A percentile compares a stretch with the other conserved stretches of the same genome.
Conservation (phyloP, 106 monocot genomes). For the Chionographis japonica region DNA sequence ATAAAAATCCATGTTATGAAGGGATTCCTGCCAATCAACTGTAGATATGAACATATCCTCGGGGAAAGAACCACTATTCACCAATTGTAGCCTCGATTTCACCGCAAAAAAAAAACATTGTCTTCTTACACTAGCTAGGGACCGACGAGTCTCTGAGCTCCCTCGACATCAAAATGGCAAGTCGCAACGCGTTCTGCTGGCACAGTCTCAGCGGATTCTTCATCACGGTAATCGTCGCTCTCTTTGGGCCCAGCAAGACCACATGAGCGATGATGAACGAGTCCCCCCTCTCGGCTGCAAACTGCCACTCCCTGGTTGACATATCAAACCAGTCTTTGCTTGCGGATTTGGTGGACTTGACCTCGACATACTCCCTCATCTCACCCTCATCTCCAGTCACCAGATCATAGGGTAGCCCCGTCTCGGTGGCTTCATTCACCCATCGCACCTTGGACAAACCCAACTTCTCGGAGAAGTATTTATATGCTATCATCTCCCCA, state of each 20-base stretch:
- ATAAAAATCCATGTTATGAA: no score
- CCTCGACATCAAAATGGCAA: constrained; percentile 66
- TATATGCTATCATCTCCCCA: constrained; percentile 68
- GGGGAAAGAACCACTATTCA: no score
- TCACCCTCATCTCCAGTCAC: constrained; percentile 34
- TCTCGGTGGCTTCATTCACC: constrained; percentile 81
- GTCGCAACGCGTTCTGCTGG: constrained; percentile 45
- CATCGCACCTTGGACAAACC: constrained; percentile 54
- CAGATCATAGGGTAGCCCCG: constrained; percentile 90
- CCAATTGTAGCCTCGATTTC: no score
- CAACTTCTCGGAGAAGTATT: constrained; percentile 57
- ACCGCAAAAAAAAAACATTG: no score
- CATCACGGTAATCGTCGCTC: constrained; percentile 51
- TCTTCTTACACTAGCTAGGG: no score
- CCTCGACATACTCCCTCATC: constrained; percentile 65
- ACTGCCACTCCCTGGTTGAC: constrained; percentile 75
- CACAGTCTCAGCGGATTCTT: constrained; percentile 71
- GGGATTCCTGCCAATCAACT: no score
- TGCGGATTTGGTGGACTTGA: constrained; percentile 74
- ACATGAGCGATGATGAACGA: constrained; percentile 76
- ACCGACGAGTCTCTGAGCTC: constrained; percentile 3
- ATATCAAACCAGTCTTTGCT: constrained; percentile 84
- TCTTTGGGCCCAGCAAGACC: constrained; percentile 27
- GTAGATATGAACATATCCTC: no score
- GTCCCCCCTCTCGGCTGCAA: constrained; percentile 68